phyloP scores from a whole-genome alignment of 2,329 filamentous ascomycete species.

The Sporothrix curviconia region DNA sequence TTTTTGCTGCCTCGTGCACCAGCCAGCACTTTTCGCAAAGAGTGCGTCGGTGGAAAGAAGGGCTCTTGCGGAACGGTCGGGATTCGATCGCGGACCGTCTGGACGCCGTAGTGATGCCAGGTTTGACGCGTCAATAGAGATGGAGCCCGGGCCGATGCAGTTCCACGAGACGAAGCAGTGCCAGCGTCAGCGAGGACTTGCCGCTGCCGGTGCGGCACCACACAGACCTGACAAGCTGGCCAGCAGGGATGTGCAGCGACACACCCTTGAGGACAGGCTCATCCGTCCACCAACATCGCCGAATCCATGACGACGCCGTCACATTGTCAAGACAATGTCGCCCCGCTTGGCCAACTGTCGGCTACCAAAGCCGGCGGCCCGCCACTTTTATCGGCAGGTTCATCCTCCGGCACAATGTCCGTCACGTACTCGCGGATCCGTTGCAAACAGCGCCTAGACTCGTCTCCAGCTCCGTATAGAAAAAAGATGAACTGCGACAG shows the following conservation, averaged over 20 bases:
- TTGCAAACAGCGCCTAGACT: background rate
- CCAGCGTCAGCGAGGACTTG: background rate
- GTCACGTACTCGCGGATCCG: background rate
- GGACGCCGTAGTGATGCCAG: background rate
- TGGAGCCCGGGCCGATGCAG: background rate
- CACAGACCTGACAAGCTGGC: background rate
- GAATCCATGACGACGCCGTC: background rate
- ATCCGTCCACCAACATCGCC: background rate
- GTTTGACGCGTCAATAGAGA: background rate
- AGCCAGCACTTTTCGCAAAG: background rate
- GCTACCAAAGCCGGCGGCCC: background rate
- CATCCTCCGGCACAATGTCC: conserved; percentile 1
- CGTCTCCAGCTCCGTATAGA: background rate
- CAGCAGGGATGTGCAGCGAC: background rate
- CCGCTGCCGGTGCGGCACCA: conserved; percentile 1
- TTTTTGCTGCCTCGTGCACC: background rate
- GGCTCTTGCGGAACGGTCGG: background rate
- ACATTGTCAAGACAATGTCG: background rate
- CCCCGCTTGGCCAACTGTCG: background rate
- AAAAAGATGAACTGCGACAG: background rate
- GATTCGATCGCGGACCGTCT: background rate
- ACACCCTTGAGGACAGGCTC: background rate
- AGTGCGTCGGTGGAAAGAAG: conserved; percentile 3
- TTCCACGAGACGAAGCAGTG: background rate
- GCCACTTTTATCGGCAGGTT: background rate